Conservation (phyloP, 179 eudicot genomes). For the Carnegiea gigantea region DNA sequence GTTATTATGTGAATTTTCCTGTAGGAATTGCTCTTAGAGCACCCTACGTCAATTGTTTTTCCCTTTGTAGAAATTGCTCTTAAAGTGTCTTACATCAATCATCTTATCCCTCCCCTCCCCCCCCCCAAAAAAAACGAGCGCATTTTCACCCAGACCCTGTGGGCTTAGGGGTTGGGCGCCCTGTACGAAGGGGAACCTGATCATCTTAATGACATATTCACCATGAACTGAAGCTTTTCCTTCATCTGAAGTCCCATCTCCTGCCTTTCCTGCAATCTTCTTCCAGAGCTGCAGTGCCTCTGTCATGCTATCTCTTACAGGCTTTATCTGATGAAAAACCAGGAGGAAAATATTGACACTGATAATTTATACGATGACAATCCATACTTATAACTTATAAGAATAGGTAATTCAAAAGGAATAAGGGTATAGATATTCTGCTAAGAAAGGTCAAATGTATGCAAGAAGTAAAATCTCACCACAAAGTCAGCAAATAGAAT, state of each 20-base stretch:
- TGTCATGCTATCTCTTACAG: slow-evolving; percentile 88
- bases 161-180: neutral
- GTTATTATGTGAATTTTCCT: too few relatives aligned
- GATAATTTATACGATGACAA: neutral
- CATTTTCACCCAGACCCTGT: neutral
- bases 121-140: neutral
- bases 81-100: too few relatives aligned
- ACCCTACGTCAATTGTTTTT: too few relatives aligned
- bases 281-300: slow-evolving; percentile 94
- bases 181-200: neutral
- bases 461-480: neutral
- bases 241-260: slow-evolving; percentile 56
- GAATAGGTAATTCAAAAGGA: neutral
- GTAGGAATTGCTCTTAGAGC: too few relatives aligned
- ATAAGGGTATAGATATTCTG: neutral
- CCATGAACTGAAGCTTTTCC: slow-evolving; percentile 49
- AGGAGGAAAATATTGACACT: neutral
- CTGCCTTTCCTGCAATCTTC: slow-evolving; percentile 66
- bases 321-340: slow-evolving; percentile 62
- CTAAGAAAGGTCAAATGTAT: neutral
- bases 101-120: neutral
- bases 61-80: too few relatives aligned
- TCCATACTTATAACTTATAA: neutral
- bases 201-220: slow-evolving; percentile 22
- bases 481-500: neutral